Base-by-base conservation (phyloP, 257 asterid species). In the Orobanche coerulescens region DNA sequence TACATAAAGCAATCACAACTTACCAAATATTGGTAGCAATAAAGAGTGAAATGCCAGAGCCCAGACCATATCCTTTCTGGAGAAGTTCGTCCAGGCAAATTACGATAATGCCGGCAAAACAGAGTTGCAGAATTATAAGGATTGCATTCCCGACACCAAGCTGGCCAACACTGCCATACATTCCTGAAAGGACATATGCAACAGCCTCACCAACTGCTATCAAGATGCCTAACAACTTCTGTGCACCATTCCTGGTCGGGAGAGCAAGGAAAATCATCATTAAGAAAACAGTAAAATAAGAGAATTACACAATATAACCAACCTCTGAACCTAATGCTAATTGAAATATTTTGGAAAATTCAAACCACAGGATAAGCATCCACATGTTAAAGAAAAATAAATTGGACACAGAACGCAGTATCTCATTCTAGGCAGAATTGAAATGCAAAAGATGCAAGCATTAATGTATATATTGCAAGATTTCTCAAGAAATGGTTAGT, bases 101-200 rank as follows among this genome's bases (percentile, higher is more conserved):
- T 4, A 87, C 94, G n/a, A 87, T 87, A 11, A 87, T 82, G 6
- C 91, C 95, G 49, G 94, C 94, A 79, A 87, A 87, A 73, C 81
- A 82, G 61, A 87, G 88, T 66, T 87, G 95, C 69, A 84, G 70
- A 69, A 87, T 87, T 3, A 87, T 87, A 43, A 87, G 91, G 62
- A 84, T 73, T 5, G 95, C 94, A 63, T 87, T 87, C 15, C 95
- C 94, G 48, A 87, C 95, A 54, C 95, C 94, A 71, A 87, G 90
- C 57, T 86, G 95, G 49, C 87, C 61, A 46, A 86, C 95, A 47
- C 90, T 84, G 43, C 95, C 90, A 23, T 87, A 84, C 95, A 87
- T 87, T 56, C 95, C 95, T 4, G 95, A 87, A 30, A 87, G 84
- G 55, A 86, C 95, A 72, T 86, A 86, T 14, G 94, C 95, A 65